Conservation (phyloP, 2,329 filamentous ascomycete genomes). For the Dendrostoma leiphaemia region DNA sequence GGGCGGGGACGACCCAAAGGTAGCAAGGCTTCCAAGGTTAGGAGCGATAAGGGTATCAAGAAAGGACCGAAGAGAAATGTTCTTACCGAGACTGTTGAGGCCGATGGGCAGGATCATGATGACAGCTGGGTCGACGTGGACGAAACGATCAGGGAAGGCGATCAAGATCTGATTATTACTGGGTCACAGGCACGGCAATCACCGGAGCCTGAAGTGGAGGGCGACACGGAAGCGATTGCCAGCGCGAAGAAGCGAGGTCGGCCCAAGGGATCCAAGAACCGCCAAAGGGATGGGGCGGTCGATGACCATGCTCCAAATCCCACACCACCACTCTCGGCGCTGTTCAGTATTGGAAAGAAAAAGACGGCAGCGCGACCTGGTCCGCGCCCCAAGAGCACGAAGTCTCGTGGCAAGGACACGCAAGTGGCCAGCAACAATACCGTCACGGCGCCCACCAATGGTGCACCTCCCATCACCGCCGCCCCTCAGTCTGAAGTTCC, state of each 20-base stretch:
- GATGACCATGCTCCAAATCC: background rate
- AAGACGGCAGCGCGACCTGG: slow-evolving; percentile 12
- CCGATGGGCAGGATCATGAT: slow-evolving; percentile 26
- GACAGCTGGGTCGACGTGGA: slow-evolving; percentile 48
- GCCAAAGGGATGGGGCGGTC: slow-evolving; percentile 33
- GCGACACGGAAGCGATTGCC: slow-evolving; percentile 20
- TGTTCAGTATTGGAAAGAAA: slow-evolving; percentile 19
- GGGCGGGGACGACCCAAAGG: slow-evolving; percentile 55
- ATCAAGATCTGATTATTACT: slow-evolving; percentile 5
- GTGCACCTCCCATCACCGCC: background rate
- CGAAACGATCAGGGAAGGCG: slow-evolving; percentile 24
- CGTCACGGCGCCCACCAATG: background rate
- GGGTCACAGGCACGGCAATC: background rate
- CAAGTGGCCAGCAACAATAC: background rate
- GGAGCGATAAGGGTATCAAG: slow-evolving; percentile 51
- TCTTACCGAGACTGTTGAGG: slow-evolving; percentile 1
- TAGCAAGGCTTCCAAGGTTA: slow-evolving; percentile 47
- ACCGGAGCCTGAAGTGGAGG: background rate
- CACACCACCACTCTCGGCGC: slow-evolving; percentile 9
- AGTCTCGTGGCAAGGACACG: slow-evolving; percentile 37
- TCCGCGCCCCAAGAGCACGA: slow-evolving; percentile 46
- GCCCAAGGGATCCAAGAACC: slow-evolving; percentile 53
- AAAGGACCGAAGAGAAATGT: slow-evolving; percentile 35
- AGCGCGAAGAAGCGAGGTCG: slow-evolving; percentile 41
- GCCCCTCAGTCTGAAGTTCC: background rate